Evolutionary conservation across 2,329 filamentous ascomycete genomes (phyloP).

Genomic region (Monosporascus sp.): DNA sequence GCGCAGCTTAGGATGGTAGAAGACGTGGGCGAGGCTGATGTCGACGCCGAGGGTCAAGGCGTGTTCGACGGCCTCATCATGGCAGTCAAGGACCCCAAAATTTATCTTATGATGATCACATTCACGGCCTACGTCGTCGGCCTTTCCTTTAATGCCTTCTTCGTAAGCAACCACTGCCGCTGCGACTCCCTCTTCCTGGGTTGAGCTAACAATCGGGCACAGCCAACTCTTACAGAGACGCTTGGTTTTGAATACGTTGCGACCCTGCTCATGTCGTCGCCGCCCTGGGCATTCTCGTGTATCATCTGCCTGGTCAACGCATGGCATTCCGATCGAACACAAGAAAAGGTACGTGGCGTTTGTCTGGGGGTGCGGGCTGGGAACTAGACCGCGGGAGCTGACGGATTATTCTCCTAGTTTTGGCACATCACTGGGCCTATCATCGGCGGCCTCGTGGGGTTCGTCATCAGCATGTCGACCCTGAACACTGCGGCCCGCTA

Average conservation of each 20-base stretch:
- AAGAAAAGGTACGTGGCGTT: conserved; percentile 41
- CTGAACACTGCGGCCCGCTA: conserved; percentile 52
- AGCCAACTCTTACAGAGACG: conserved; percentile 47
- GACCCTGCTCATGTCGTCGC: conserved; percentile 50
- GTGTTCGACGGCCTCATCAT: conserved; percentile 50
- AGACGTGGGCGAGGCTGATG: conserved; percentile 52
- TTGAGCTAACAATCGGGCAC: conserved; percentile 5
- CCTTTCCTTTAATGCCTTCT: conserved; percentile 54
- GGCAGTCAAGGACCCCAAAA: conserved; percentile 56
- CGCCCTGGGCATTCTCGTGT: conserved; percentile 55
- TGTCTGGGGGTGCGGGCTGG: background rate
- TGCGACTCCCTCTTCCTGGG: too few relatives aligned
- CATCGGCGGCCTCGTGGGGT: conserved; percentile 47
- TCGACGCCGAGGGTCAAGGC: conserved; percentile 44
- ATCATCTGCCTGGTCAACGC: conserved; percentile 50
- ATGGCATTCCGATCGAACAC: conserved; percentile 50
- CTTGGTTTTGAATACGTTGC: conserved; percentile 48
- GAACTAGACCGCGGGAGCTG: background rate
- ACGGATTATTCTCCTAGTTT: conserved; percentile 32
- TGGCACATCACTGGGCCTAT: conserved; percentile 54
- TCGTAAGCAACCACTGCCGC: conserved; percentile 29
- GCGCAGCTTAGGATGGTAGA: conserved; percentile 52
- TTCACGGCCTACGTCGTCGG: conserved; percentile 58
- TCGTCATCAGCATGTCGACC: conserved; percentile 56
- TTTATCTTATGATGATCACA: conserved; percentile 59